Evolutionary conservation across 176 grass and related monocot genomes (phyloP), one percentile per base, ranked within the genome.

Genomic region (Paspalum notatum): DNA sequence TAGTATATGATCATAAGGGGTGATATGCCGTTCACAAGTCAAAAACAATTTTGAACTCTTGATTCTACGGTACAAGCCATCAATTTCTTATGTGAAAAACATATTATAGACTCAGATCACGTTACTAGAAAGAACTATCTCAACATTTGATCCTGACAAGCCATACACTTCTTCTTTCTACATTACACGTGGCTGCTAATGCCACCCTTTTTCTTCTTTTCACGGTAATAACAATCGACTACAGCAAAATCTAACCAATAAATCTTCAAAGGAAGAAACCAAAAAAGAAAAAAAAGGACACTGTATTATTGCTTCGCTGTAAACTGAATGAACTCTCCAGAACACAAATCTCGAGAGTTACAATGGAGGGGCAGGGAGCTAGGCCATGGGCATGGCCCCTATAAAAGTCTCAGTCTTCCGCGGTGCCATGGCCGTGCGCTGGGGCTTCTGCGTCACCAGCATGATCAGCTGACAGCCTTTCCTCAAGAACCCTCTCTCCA

Each of bases 401-500:
- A 49, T 38, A 44, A 20, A 25, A 17, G 47, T 87, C 78, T 89
- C 87, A 90, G 65, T 90, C 87, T 46, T 94, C 83, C 0, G 77
- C 74, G 2, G 60, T 74, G 27, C 58, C 75, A 63, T 86, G 80
- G 24, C 73, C 70, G 2, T 84, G 77, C 43, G 82, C 75, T 32
- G 32, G 32, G 8, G 75, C 90, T 65, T 89, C 89, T 22, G 88
- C 15, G 37, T 83, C 86, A 82, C 68, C 79, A 11, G 62, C 61
- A 71, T 81, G 81, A 60, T 99, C 91, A 0, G 72, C 82, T 12
- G 86, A 86, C 88, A 95, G 48, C 83, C 93, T 90, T 89, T 96
- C 82, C 68, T 99, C 97, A 2, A 99, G 90, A 61, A 91, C 95
- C 92, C 89, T 94, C 88, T 94, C 92, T 3, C 90, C 95, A 25